phyloP scores from a whole-genome alignment of 306 rosid genomes.

The Purshia tridentata region DNA sequence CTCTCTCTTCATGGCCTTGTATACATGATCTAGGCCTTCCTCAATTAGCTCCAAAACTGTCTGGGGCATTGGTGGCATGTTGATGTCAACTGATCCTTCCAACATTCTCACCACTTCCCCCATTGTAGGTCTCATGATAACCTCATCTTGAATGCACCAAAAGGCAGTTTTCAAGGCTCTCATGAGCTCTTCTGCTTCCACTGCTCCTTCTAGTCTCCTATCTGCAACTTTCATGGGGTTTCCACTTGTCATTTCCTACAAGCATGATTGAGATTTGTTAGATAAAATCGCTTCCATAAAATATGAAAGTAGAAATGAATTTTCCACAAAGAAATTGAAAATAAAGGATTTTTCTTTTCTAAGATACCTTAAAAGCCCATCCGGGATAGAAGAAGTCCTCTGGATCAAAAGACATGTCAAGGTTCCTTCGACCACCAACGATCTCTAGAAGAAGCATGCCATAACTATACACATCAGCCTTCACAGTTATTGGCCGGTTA shows the following conservation, averaged over 20 bases:
- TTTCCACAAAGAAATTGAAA: neutral
- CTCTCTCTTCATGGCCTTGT: conserved; percentile 87
- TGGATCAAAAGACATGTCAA: conserved; percentile 78
- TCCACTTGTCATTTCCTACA: conserved; percentile 70
- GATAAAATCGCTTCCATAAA: neutral
- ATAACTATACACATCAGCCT: conserved; percentile 92
- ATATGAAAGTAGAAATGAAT: neutral
- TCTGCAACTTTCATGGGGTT: conserved; percentile 66
- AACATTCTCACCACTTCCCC: conserved; percentile 89
- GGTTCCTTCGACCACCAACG: conserved; percentile 93
- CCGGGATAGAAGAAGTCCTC: conserved; percentile 94
- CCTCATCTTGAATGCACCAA: conserved; percentile 98
- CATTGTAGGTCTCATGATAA: conserved; percentile 77
- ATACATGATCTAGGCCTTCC: conserved; percentile 80
- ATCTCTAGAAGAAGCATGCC: conserved; percentile 95
- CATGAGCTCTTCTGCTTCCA: conserved; percentile 63
- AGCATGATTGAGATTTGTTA: conserved; percentile 4
- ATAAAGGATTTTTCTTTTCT: neutral
- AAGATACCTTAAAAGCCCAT: conserved; percentile 83
- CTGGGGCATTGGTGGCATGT: conserved; percentile 92
- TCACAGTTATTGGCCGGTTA: conserved; percentile 91
- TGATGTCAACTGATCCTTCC: conserved; percentile 61
- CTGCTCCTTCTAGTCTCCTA: conserved; percentile 68
- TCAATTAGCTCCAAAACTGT: conserved; percentile 76
- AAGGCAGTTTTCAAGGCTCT: conserved; percentile 77